Evolutionary conservation across 2,329 filamentous ascomycete genomes (phyloP), one percentile per base, ranked within the genome.

Genomic region (Trichoderma sp.): DNA sequence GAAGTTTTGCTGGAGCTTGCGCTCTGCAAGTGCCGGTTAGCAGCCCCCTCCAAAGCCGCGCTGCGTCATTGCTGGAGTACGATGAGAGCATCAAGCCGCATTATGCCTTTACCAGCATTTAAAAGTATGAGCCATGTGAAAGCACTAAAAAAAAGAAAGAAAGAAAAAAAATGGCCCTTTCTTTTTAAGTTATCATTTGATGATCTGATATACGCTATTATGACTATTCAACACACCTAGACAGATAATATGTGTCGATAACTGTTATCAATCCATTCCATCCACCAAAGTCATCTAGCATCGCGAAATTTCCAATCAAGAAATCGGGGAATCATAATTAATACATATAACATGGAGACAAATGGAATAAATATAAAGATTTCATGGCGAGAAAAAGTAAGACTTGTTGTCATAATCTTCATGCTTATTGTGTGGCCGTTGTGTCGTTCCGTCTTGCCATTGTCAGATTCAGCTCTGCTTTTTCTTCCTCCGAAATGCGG

Each of bases 391-490:
- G 5, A n/a, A 39, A 43, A 24, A 26, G 16, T 28, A 32, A 26
- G 4, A 37, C 24, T 49, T n/a, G 7, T 24, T 49, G 10, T 24
- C 46, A 24, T 49, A 11, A 13, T 4, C 5, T 4, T 4, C 39
- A 58, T 14, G 18, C n/a, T 24, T 28, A 59, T 24, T 26, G 21
- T 26, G 49, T 46, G 49, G 55, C 24, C 13, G 34, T 32, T 24
- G 65, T 66, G 43, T 66, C 52, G 24, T 52, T 70, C 64, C 61
- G 58, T 51, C 66, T 66, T 18, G 18, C 39, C 39, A 71, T 30
- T 1, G 59, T 10, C 5, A 30, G 61, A 28, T 70, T 66, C 24
- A 32, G 39, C 39, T 68, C 61, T 8, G 56, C 68, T 21, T 66
- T 69, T 18, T 69, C 68, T 30, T 56, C 39, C 1, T 43, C 4